phyloP scores from a whole-genome alignment of 768 basidiomycete genomes.

The Lactarius akahatsu region DNA sequence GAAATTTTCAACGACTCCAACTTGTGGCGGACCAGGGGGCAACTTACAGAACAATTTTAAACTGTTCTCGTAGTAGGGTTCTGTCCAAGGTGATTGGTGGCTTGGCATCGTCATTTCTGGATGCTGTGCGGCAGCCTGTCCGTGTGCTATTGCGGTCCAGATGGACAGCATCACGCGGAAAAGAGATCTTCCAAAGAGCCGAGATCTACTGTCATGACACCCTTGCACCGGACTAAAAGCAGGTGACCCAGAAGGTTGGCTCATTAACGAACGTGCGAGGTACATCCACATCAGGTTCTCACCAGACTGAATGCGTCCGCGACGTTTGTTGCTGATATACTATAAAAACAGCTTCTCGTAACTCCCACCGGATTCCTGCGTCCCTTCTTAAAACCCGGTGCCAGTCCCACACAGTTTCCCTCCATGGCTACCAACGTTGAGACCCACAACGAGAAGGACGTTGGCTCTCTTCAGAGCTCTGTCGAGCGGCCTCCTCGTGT shows the following conservation, averaged over 20 bases:
- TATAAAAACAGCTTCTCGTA: constrained; percentile 16
- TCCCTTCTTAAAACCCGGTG: neutral
- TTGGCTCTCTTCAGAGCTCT: constrained; percentile 12
- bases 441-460: constrained; percentile 15
- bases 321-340: neutral
- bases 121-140: neutral
- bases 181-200: constrained; percentile 1
- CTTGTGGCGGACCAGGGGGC: neutral
- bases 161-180: neutral
- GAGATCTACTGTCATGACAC: neutral
- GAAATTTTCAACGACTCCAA: neutral
- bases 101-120: neutral
- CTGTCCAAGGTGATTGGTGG: neutral
- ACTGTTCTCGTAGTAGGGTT: neutral
- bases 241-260: neutral
- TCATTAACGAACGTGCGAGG: constrained; percentile 25
- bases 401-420: neutral
- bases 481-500: neutral
- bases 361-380: no score
- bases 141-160: neutral
- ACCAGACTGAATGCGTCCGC: neutral
- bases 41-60: neutral
- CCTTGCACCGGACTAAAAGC: neutral
- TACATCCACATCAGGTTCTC: neutral
- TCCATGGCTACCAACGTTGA: constrained; percentile 18